Base-by-base conservation (phyloP, 2,329 filamentous ascomycete genomes). In the Exophiala mesophila region DNA sequence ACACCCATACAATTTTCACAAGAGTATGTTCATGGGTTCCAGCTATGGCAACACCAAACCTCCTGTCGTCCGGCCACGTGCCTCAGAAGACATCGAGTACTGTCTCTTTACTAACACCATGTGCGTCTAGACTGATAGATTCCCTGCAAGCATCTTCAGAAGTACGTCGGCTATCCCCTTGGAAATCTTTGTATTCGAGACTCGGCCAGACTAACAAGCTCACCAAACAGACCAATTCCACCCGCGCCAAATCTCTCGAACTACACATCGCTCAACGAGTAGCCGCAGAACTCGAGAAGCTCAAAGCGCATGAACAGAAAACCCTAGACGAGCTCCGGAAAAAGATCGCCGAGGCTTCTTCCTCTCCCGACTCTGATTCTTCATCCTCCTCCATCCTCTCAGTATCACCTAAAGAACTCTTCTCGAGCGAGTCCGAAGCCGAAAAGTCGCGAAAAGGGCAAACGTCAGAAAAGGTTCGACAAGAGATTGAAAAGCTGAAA, bases 211-310 rank as follows among this genome's bases (percentile, higher is more conserved):
- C n/a, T n/a, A n/a, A 15, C 5, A 33, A 10, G 21, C 23, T 26
- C 7, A 26, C 23, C 20, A 23, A 21, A 31, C n/a, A 97, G 90
- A 90, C 85, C 67, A 89, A 97, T 70, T 80, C 82, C 47, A 89
- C 88, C 53, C 88, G 90, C 62, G 77, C 83, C 58, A 86, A 86
- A 68, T 74, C 82, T 60, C 71, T 88, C 64, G 90, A 97, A 70
- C 80, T 92, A 52, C 83, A 90, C 58, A 82, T 95, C 65, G 89
- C 96, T 71, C 72, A 79, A 62, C 89, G 90, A 66, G 87, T 96
- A 48, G 80, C 83, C 58, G 75, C 80, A 58, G 89, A 96, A 69
- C 86, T 97, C 54, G 80, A 83, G 66, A 82, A 82, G 56, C 79
- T 95, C 52, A 82, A 82, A 62, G 74, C 79, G 52, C 72, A 82